These are phyloP conservation scores for Aegilops bicornis DNA, from an alignment of 176 grass and related monocot species.

Conservation along the genomic window DNA sequence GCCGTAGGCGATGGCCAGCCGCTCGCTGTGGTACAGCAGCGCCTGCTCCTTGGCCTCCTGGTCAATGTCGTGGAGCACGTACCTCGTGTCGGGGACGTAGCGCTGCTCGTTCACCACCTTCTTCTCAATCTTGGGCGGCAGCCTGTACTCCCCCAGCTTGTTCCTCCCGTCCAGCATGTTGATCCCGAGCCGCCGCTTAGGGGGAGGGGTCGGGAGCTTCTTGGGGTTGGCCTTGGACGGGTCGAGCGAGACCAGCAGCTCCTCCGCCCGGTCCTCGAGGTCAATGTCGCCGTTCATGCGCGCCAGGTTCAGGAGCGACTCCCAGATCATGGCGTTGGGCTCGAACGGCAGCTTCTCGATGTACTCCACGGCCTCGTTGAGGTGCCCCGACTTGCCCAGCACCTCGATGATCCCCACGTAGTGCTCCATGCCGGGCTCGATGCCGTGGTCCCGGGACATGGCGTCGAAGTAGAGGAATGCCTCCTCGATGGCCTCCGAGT, in stretches of 20 bases:
- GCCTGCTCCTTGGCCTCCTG: conserved; percentile 93
- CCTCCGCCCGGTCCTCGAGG: conserved; percentile 68
- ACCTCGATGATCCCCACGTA: conserved; percentile 72
- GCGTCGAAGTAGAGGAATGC: conserved; percentile 75
- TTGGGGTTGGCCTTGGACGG: conserved; percentile 52
- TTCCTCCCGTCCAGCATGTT: conserved; percentile 92
- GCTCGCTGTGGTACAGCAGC: conserved; percentile 84
- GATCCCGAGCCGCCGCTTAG: conserved; percentile 72
- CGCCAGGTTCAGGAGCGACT: conserved; percentile 59
- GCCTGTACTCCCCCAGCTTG: conserved; percentile 69
- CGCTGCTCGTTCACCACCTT: conserved; percentile 75
- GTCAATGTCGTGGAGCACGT: conserved; percentile 87
- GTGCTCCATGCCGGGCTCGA: conserved; percentile 62
- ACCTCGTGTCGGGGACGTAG: conserved; percentile 87
- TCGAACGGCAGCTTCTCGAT: conserved; percentile 84
- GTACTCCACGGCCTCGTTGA: conserved; percentile 74
- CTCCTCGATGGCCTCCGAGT: conserved; percentile 83
- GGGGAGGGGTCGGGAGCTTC: conserved; percentile 59
- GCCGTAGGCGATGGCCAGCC: conserved; percentile 83
- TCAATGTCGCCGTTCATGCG: conserved; percentile 75
- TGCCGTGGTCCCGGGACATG: conserved; percentile 64
- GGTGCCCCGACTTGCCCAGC: conserved; percentile 77
- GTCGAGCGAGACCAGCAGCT: conserved; percentile 61
- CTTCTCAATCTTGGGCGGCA: conserved; percentile 82
- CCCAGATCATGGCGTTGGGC: conserved; percentile 60